Evolutionary conservation across 2,329 filamentous ascomycete genomes (phyloP).

Genomic region (Didymella exigua): DNA sequence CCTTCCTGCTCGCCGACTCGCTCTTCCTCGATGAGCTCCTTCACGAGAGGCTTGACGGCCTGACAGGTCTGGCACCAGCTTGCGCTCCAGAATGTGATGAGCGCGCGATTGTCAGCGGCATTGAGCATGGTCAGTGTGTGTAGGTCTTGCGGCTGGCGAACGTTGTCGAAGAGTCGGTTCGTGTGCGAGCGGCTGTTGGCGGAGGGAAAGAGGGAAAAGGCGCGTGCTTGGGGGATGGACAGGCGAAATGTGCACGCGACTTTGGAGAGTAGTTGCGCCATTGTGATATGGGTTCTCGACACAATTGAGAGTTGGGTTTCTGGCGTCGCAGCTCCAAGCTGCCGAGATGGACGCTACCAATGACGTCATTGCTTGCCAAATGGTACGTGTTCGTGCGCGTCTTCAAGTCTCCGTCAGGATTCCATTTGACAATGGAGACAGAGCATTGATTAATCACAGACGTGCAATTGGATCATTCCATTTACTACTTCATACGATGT

Average conservation of each 20-base stretch:
- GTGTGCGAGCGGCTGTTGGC: constrained; percentile 19
- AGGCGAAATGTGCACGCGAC: background rate
- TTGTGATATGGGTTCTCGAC: background rate
- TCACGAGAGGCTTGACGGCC: constrained; percentile 51
- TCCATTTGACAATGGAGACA: too few relatives aligned
- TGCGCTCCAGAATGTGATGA: constrained; percentile 59
- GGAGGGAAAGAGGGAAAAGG: constrained; percentile 27
- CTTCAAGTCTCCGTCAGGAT: background rate
- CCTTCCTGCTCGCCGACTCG: constrained; percentile 53
- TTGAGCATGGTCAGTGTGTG: constrained; percentile 56
- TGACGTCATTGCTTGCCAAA: constrained; percentile 9
- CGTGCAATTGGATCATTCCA: too few relatives aligned
- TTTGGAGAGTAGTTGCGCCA: constrained; percentile 10
- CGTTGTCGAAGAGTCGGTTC: constrained; percentile 47
- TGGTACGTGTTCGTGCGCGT: background rate
- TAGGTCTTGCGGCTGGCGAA: constrained; percentile 56
- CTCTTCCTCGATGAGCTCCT: constrained; percentile 51
- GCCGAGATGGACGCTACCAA: constrained; percentile 2
- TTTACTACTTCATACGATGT: too few relatives aligned
- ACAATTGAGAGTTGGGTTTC: background rate
- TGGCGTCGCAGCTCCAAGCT: background rate
- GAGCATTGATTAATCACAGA: too few relatives aligned
- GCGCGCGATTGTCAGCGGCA: constrained; percentile 50
- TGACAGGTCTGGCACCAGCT: constrained; percentile 55
- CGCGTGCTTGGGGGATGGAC: constrained; percentile 5